Conservation (phyloP, 2,329 filamentous ascomycete species). For the Penicillium italicum region DNA sequence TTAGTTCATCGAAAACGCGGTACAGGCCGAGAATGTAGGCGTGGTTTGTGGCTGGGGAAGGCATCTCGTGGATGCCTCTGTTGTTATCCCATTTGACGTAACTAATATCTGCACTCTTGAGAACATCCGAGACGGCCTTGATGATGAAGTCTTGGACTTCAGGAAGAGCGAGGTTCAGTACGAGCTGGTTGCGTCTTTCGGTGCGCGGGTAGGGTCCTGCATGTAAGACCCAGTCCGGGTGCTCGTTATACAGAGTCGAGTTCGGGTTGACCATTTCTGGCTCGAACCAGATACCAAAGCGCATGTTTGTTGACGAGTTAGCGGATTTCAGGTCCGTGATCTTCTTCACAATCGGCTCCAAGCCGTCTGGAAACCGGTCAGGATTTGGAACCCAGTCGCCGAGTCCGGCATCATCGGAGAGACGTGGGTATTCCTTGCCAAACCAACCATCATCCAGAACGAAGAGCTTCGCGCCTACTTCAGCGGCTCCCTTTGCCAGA, state of each 20-base stretch:
- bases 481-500: conserved; percentile 55
- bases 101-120: conserved; percentile 52
- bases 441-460: conserved; percentile 68
- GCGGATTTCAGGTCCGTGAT: conserved; percentile 51
- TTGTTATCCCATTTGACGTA: conserved; percentile 71
- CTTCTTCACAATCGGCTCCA: conserved; percentile 50
- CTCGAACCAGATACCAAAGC: conserved; percentile 65
- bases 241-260: conserved; percentile 57
- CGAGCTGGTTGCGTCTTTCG: conserved; percentile 56
- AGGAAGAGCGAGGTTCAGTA: conserved; percentile 58
- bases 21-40: conserved; percentile 63
- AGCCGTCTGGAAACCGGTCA: conserved; percentile 56
- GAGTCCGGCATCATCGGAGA: conserved; percentile 56
- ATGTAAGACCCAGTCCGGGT: conserved; percentile 63
- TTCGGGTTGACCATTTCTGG: conserved; percentile 66
- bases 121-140: conserved; percentile 51
- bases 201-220: conserved; percentile 56
- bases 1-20: conserved; percentile 58
- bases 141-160: conserved; percentile 65
- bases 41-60: conserved; percentile 54
- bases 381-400: conserved; percentile 63
- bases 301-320: conserved; percentile 49
- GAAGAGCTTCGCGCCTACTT: conserved; percentile 60
- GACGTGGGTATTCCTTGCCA: conserved; percentile 58
- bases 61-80: conserved; percentile 59